phyloP scores from a whole-genome alignment of 1,284 basidiomycete species.

The Austroboletus sp. region DNA sequence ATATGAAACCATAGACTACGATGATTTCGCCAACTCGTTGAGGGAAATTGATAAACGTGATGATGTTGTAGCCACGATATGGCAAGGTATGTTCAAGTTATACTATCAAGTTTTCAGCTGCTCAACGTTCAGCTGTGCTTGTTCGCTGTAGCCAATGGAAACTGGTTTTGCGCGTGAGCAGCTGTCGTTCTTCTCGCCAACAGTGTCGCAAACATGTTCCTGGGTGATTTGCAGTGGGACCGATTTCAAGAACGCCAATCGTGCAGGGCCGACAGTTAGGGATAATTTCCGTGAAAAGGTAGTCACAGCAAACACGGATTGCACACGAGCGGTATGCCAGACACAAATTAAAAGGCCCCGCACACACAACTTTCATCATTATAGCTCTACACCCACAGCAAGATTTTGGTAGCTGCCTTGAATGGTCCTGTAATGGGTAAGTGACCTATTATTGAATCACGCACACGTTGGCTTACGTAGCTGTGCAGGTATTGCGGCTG shows the following conservation, averaged over 20 bases:
- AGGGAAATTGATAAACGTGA: slow-evolving; percentile 52
- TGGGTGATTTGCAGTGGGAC: slow-evolving; percentile 40
- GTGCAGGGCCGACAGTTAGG: slow-evolving; percentile 34
- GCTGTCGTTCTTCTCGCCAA: not conserved
- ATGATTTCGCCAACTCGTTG: slow-evolving; percentile 51
- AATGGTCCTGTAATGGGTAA: slow-evolving; percentile 69
- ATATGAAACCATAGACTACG: slow-evolving; percentile 45
- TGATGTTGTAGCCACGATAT: slow-evolving; percentile 59
- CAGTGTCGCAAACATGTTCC: not conserved
- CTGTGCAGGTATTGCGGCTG: slow-evolving; percentile 56
- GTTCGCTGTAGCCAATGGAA: slow-evolving; percentile 46
- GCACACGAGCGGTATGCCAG: slow-evolving; percentile 51
- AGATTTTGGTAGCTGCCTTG: slow-evolving; percentile 59
- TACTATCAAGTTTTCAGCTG: not conserved
- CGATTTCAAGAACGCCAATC: slow-evolving; percentile 37
- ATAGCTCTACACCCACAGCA: slow-evolving; percentile 59
- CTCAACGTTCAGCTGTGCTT: not conserved
- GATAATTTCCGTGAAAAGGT: slow-evolving; percentile 41
- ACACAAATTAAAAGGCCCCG: not conserved
- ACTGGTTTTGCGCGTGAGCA: slow-evolving; percentile 67
- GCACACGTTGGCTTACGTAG: slow-evolving; percentile 1
- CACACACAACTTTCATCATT: not conserved
- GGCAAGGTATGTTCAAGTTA: slow-evolving; percentile 47
- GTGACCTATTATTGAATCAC: not conserved
- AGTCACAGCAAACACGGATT: slow-evolving; percentile 50